These are phyloP conservation scores for Amaranthus palmeri DNA, from an alignment of 148 eudicot species.

Conservation along the genomic window DNA sequence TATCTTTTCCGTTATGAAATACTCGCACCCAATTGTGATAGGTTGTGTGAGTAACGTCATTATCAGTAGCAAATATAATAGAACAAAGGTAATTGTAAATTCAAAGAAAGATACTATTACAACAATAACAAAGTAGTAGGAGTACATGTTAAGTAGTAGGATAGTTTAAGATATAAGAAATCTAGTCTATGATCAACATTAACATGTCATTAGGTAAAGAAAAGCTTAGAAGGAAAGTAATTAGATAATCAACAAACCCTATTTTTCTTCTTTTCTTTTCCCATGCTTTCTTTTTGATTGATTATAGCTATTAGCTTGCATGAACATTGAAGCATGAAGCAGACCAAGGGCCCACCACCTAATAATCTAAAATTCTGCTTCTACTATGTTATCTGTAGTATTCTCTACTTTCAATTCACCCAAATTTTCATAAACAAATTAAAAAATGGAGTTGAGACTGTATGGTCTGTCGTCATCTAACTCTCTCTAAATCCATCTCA, in stretches of 20 bases:
- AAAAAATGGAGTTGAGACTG: not conserved
- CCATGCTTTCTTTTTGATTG: not conserved
- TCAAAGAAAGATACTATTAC: too few relatives aligned
- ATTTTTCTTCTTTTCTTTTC: not conserved
- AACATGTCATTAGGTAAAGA: conserved; percentile 18
- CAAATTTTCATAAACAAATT: not conserved
- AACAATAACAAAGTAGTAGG: not conserved
- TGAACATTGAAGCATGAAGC: conserved; percentile 7
- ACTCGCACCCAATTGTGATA: too few relatives aligned
- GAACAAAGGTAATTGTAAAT: too few relatives aligned
- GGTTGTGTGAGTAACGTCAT: too few relatives aligned
- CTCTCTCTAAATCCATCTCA: too few relatives aligned
- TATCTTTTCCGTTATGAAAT: too few relatives aligned
- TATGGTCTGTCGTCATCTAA: too few relatives aligned
- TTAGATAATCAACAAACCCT: conserved; percentile 6
- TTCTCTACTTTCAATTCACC: conserved; percentile 2
- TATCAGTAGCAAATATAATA: too few relatives aligned
- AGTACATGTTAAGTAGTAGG: conserved; percentile 1
- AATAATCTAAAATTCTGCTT: conserved; percentile 1
- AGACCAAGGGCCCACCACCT: conserved; percentile 24
- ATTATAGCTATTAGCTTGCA: not conserved
- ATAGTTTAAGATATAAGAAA: conserved; percentile 19
- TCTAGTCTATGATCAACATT: not conserved
- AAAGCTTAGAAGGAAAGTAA: conserved; percentile 29
- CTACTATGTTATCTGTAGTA: conserved; percentile 10